A percentile compares a stretch with the other conserved stretches of the same genome.
Conservation (phyloP, 2,329 filamentous ascomycete genomes). For the Dactylellina drechsleri region DNA sequence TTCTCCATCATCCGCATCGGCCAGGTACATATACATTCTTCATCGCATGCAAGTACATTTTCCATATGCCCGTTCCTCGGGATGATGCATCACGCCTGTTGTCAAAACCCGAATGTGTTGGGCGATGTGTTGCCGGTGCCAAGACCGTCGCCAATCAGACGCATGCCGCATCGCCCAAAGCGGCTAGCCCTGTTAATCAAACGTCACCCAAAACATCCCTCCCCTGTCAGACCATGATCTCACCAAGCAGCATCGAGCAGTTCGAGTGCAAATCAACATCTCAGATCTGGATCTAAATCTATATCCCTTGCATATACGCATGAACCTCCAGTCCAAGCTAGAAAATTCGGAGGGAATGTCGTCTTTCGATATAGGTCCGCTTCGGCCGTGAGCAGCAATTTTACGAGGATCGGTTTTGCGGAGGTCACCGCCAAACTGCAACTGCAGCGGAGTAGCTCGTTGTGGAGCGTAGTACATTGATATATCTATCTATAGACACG, state of each 20-base stretch:
- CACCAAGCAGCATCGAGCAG: not conserved
- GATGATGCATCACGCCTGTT: not conserved
- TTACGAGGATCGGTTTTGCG: no score
- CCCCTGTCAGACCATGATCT: not conserved
- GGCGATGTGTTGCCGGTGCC: constrained; percentile 39
- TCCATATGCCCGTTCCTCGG: constrained; percentile 2
- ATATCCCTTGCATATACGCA: no score
- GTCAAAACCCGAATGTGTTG: no score
- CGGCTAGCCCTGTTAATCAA: constrained; percentile 10
- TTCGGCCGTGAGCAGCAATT: no score
- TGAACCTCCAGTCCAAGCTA: no score
- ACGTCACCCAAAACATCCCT: constrained; percentile 27
- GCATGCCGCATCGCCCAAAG: constrained; percentile 34
- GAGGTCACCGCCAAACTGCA: no score
- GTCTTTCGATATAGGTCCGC: no score
- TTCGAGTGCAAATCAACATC: not conserved
- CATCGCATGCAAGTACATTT: not conserved
- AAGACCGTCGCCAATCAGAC: constrained; percentile 51
- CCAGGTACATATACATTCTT: not conserved
- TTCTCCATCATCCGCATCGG: not conserved
- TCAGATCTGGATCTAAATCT: not conserved
- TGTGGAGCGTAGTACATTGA: no score
- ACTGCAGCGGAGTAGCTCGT: no score
- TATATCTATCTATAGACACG: no score
- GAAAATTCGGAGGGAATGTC: no score